Base-by-base conservation (phyloP, 75 land plant species). In the Cryptomeria japonica region DNA sequence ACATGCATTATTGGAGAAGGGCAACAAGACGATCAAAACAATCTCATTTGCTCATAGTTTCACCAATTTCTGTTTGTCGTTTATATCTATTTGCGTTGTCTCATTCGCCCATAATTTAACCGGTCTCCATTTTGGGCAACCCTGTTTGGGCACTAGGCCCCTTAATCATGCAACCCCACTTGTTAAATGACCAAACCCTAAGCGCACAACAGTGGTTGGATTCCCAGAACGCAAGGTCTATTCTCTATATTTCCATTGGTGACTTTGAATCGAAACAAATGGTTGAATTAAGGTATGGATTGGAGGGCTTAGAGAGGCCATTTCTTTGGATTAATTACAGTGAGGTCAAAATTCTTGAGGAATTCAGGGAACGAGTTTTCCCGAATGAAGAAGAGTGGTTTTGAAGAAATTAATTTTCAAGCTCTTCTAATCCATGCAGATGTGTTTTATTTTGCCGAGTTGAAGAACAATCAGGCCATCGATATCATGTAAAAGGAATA, bases 201-300 rank as follows among this genome's bases (percentile, higher is more conserved):
- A 0, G 44, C 16, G 22, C 18, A 1, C 38, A 53, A 13, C 38
- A 10, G 49, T 86, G 87, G 87, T 44, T 86, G n/a, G 87, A 86
- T n/a, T 28, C 15, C 0, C 80, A 75, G 25, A 14, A 36, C 2
- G 44, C 87, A 2, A 11, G 49, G 44, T 86, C 87, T n/a, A 80
- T 86, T 72, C 87, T 86, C 1, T 86, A 15, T 42, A 15, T 86
- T 16, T 75, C 42, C 77, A 5, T 86, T 18, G 87, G 80, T 0
- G 58, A 72, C 31, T 28, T 75, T 4, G 14, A 41, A 1, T 12
- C 8, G 42, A 12, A 61, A 70, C 44, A 73, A 38, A n/a, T 75
- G 39, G 32, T 6, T 2, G 87, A 86, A 41, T 72, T 86, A 36
- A 80, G 49, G 51, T 9, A 22, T 0, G 88, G 83, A 11, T 38